Base-by-base conservation (phyloP, 495 filamentous ascomycete genomes). In the Apiosordaria backusii region DNA sequence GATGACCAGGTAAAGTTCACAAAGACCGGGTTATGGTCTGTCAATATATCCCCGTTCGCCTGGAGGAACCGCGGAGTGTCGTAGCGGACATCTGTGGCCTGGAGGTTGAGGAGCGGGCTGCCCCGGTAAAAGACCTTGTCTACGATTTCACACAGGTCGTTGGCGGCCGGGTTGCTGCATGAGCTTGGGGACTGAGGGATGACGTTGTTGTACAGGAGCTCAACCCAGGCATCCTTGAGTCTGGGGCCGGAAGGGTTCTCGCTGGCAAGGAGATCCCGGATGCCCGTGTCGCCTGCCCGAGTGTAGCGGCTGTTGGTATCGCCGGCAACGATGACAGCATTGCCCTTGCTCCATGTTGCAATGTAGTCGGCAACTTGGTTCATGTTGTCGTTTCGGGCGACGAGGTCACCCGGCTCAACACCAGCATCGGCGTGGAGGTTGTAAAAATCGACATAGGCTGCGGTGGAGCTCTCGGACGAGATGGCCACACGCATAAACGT, bases 341-440 rank as follows among this genome's bases (percentile, higher is more conserved):
- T 87, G 4, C 86, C 86, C 6, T 57, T 67, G 35, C 82, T 86
- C 68, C 78, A 78, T 6, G 75, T 75, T 26, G 79, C 73, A 55
- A 89, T 86, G 65, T 85, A 83, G 57, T 77, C 76, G 5, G 80
- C 77, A 0, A 88, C 79, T 70, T 89, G 84, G 50, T 82, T 77
- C 25, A 88, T 65, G 64, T 88, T 88, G 67, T 75, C 68, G 50
- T 81, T 80, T 3, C 87, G 79, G 2, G 86, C 86, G 0, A 66
- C 65, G 26, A 79, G 63, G 67, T 89, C 86, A 0, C 57, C 77
- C 2, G 58, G 61, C 64, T 85, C 78, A 60, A 77, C 81, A 18
- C 86, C 85, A 15, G 87, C 86, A 69, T 89, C 86, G 3, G 86
- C 74, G 72, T 89, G 87, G 9, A 88, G 62, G 69, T 89, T 88